These are phyloP conservation scores for Scutellaria minor DNA, from an alignment of 257 asterid genomes.

Conservation along the genomic window DNA sequence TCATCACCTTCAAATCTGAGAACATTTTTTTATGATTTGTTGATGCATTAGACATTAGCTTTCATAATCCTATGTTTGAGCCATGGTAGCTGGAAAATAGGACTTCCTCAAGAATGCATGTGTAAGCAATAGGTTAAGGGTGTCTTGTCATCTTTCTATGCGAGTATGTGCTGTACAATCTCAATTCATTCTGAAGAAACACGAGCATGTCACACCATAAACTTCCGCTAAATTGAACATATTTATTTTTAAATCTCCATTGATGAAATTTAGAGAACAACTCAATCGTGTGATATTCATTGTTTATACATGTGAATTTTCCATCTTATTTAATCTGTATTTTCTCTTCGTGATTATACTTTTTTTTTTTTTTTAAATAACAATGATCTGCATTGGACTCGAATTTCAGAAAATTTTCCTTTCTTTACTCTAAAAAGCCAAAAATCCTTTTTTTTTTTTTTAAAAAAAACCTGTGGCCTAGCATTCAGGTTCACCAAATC, in stretches of 20 bases:
- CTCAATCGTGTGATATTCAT: neutral
- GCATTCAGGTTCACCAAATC: neutral
- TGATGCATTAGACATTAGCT: constrained; percentile 4
- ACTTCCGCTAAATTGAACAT: neutral
- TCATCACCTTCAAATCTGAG: constrained; percentile 13
- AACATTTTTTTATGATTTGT: constrained; percentile 5
- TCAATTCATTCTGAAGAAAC: neutral
- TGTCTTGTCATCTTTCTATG: constrained; percentile 7
- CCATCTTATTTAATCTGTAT: neutral
- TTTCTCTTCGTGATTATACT: neutral
- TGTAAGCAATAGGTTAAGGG: neutral
- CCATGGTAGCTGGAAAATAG: neutral
- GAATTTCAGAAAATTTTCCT: neutral
- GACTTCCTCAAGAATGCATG: neutral
- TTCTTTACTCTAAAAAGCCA: too few relatives aligned
- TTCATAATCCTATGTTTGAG: neutral
- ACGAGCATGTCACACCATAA: constrained; percentile 1
- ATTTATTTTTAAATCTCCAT: constrained; percentile 7
- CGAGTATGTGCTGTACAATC: neutral
- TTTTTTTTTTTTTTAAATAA: neutral
- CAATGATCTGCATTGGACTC: neutral
- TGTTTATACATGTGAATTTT: neutral
- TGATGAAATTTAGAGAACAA: neutral
- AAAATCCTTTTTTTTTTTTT: neutral
- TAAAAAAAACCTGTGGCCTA: neutral